Base-by-base conservation (phyloP, 1,284 basidiomycete species). In the Moniliophthora roreri region DNA sequence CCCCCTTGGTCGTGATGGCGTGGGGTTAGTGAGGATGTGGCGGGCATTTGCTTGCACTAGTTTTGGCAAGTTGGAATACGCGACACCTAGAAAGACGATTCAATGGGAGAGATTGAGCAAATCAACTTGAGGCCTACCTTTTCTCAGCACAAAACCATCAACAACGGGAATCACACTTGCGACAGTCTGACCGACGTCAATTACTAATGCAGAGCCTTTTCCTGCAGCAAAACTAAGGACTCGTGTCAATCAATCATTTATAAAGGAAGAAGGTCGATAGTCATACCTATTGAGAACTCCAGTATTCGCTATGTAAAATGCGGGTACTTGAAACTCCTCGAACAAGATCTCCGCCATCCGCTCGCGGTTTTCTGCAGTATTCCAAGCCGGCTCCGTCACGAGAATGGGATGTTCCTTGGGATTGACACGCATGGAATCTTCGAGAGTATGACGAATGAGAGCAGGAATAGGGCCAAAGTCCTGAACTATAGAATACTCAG, bases 371-470 rank as follows among this genome's bases (percentile, higher is more conserved):
- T 87, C 85, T 26, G 86, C 77, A 0, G 93, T 91, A 67, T 98
- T 98, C 95, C 96, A 99, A 4, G 95, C 88, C 1, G 95, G 91
- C 69, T 99, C 97, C 1, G 97, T 98, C 20, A 96, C 82, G 50
- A 99, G 81, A 35, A 98, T 71, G 1, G 97, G 97, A 64, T 98
- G 95, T 63, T 98, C 93, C 7, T 84, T 73, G 6, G 87, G 74
- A 55, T 80, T 80, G 53, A 83, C 82, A n/a, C 81, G 81, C 76
- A 96, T 85, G 39, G 88, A 81, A 53, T 91, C 83, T 53, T 76
- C 79, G 39, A 95, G 69, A 7, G 89, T 87, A 68, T 95, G 87
- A 48, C 83, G 79, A 59, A 95, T 79, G 61, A 95, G 78, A 11
- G 84, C 76, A 56, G 85, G 80, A 35, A 93, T 81, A 1, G 89